Evolutionary conservation across 202 grass and related monocot genomes (phyloP).

Genomic region (Thinopyrum obtusiflorum): DNA sequence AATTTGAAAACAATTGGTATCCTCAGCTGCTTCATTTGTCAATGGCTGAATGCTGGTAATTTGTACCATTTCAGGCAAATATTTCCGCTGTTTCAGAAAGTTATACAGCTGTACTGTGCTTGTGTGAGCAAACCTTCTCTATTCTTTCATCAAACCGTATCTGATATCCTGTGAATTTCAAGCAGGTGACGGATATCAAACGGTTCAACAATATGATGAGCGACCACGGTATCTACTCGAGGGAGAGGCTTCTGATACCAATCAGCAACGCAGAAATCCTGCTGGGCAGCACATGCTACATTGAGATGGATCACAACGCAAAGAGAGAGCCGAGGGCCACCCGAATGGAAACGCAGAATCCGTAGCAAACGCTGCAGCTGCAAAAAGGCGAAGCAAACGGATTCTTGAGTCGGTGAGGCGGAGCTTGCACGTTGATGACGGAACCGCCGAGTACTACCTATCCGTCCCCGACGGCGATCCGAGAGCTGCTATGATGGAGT

Average conservation of each 20-base stretch:
- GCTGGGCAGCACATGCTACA: conserved; percentile 65
- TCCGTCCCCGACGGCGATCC: conserved; percentile 72
- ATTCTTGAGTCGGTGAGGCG: conserved; percentile 72
- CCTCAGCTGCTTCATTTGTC: neutral
- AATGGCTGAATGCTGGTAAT: neutral
- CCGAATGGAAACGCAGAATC: conserved; percentile 36
- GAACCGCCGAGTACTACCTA: conserved; percentile 80
- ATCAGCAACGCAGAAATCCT: conserved; percentile 61
- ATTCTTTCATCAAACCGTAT: neutral
- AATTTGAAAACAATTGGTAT: neutral
- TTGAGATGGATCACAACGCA: conserved; percentile 76
- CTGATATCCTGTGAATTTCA: neutral
- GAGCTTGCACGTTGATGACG: conserved; percentile 76
- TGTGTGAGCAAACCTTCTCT: neutral
- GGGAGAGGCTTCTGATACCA: conserved; percentile 84
- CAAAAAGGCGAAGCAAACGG: conserved; percentile 42
- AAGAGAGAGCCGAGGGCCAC: conserved; percentile 71
- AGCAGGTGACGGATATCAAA: conserved; percentile 77
- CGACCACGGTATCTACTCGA: conserved; percentile 91
- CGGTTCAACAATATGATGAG: conserved; percentile 98
- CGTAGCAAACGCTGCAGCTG: neutral
- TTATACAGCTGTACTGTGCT: neutral
- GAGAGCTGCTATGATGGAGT: conserved; percentile 79
- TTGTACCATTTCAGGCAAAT: neutral
- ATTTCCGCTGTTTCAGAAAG: neutral